These are phyloP conservation scores for Xylaria longipes DNA, from an alignment of 495 filamentous ascomycete genomes.

Conservation along the genomic window DNA sequence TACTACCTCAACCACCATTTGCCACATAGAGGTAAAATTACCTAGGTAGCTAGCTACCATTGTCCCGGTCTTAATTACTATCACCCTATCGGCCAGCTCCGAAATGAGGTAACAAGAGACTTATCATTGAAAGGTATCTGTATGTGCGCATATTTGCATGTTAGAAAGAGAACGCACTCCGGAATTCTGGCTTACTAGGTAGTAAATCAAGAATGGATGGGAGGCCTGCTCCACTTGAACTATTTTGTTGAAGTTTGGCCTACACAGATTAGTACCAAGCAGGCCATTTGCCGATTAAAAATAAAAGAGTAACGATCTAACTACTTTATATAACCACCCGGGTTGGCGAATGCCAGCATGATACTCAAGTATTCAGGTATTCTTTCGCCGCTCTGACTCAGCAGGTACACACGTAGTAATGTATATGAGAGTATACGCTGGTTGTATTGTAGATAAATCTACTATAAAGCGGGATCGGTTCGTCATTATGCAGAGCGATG, in stretches of 20 bases:
- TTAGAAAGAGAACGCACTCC: background rate
- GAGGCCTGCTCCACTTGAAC: constrained; percentile 9
- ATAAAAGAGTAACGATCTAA: background rate
- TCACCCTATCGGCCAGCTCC: constrained; percentile 16
- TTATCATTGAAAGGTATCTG: background rate
- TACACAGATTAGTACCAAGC: background rate
- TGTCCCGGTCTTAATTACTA: background rate
- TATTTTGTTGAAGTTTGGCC: background rate
- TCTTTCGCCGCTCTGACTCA: background rate
- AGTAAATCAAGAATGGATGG: background rate
- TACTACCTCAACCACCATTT: background rate
- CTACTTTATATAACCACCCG: background rate
- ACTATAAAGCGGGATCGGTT: background rate
- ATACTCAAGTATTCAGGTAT: background rate
- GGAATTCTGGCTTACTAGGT: background rate
- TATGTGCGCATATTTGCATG: background rate
- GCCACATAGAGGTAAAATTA: background rate
- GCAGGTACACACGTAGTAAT: background rate
- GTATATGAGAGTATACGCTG: background rate
- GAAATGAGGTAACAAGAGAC: background rate
- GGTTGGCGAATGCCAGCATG: constrained; percentile 3
- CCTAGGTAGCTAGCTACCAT: constrained; percentile 2
- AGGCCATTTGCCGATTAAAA: background rate
- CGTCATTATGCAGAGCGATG: background rate
- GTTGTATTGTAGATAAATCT: background rate